Evolutionary conservation across 257 asterid species (phyloP).

Genomic region (Osmanthus fragrans): DNA sequence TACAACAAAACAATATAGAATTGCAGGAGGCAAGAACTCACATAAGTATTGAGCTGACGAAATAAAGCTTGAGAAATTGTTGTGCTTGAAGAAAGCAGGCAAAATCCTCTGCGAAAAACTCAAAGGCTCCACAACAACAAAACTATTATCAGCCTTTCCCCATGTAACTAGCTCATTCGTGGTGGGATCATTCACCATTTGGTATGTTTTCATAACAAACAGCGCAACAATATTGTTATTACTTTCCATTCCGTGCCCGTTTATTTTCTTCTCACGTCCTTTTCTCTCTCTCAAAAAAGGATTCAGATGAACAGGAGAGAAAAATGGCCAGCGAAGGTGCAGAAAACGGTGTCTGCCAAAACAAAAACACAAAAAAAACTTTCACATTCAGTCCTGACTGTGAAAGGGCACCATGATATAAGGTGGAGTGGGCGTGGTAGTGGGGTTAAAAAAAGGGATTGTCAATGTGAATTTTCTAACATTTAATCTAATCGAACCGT

Average conservation of each 20-base stretch:
- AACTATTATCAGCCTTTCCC: slow-evolving; percentile 67
- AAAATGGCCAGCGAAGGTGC: neutral
- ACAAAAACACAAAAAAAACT: neutral
- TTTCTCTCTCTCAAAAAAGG: neutral
- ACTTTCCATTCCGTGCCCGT: slow-evolving; percentile 42
- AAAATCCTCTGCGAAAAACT: slow-evolving; percentile 68
- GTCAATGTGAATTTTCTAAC: neutral
- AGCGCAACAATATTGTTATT: slow-evolving; percentile 44
- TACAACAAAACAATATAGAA: neutral
- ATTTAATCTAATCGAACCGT: no score
- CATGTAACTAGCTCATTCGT: slow-evolving; percentile 57
- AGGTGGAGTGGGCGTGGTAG: slow-evolving; percentile 13
- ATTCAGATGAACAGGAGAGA: neutral
- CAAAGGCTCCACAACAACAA: slow-evolving; percentile 65
- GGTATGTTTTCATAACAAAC: slow-evolving; percentile 80
- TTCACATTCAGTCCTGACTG: slow-evolving; percentile 16
- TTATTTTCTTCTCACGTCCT: neutral
- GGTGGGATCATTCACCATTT: slow-evolving; percentile 75
- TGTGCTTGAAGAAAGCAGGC: slow-evolving; percentile 81
- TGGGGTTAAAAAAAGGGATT: slow-evolving; percentile 26
- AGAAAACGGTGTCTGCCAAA: neutral
- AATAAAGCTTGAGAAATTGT: slow-evolving; percentile 89
- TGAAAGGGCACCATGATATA: slow-evolving; percentile 29
- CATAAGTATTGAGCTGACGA: slow-evolving; percentile 92
- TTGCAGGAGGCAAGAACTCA: slow-evolving; percentile 31